Percentiles rank a stretch among this genome's conserved stretches.
These are phyloP conservation scores for Annona cherimola DNA, from an alignment of 164 flowering plant species.

Conservation along the genomic window DNA sequence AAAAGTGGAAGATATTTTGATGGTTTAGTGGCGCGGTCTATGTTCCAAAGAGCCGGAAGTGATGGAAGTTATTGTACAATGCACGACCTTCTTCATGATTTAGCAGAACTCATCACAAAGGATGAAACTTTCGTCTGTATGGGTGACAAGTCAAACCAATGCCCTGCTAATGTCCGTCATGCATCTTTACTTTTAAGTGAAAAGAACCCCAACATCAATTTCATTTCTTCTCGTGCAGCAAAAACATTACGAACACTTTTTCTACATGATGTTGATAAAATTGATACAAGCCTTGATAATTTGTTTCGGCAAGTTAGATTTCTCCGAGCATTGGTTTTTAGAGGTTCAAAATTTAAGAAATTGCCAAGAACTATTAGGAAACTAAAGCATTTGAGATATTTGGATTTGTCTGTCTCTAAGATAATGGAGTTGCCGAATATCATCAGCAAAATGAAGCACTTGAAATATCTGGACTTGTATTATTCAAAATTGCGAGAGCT, in stretches of 20 bases:
- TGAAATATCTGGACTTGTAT: too few relatives aligned
- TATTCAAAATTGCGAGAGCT: too few relatives aligned
- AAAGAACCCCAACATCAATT: neutral
- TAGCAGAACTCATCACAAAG: neutral
- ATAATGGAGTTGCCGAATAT: constrained; percentile 3
- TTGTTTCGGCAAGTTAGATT: neutral
- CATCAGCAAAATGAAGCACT: too few relatives aligned
- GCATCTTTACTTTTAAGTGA: neutral
- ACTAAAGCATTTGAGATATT: constrained; percentile 6
- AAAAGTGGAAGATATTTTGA: constrained; percentile 6
- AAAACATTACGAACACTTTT: constrained; percentile 2
- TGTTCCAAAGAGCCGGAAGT: neutral
- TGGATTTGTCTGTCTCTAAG: neutral
- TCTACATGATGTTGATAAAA: neutral
- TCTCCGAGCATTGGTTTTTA: constrained; percentile 9
- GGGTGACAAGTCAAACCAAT: neutral
- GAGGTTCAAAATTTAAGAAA: neutral
- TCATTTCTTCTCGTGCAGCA: neutral
- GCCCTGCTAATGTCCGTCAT: neutral
- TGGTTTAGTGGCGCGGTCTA: constrained; percentile 7
- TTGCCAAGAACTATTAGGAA: constrained; percentile 3
- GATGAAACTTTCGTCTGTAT: neutral
- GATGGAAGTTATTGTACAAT: constrained; percentile 1
- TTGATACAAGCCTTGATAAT: neutral
- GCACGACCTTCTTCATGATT: constrained; percentile 11